Evolutionary conservation across 2,329 filamentous ascomycete genomes (phyloP).

Genomic region (Aaosphaeria pasadenensis): DNA sequence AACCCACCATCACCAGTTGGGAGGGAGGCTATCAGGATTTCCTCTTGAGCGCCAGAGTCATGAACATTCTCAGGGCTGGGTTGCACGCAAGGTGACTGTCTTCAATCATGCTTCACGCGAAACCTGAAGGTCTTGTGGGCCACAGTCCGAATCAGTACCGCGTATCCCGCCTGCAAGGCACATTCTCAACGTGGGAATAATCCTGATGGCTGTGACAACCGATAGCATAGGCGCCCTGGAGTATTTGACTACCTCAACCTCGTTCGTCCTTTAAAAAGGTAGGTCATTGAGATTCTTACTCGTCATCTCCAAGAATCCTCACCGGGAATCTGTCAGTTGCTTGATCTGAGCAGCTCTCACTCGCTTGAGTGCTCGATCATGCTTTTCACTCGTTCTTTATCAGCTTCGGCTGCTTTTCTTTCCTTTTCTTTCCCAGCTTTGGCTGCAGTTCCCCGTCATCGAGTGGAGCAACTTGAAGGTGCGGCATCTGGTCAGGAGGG

Average conservation of each 20-base stretch:
- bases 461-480: constrained; percentile 2
- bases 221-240: no score
- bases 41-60: constrained; percentile 4
- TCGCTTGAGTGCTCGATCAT: constrained; percentile 35
- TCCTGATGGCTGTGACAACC: constrained; percentile 23
- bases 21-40: constrained; percentile 16
- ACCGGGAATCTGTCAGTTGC: neutral
- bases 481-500: constrained; percentile 3
- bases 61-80: constrained; percentile 21
- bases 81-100: constrained; percentile 25
- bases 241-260: no score
- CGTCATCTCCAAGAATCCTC: constrained; percentile 4
- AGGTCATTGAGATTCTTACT: neutral
- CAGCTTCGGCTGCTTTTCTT: constrained; percentile 29
- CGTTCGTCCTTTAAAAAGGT: no score
- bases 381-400: constrained; percentile 28
- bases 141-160: constrained; percentile 23
- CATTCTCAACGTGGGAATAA: constrained; percentile 26
- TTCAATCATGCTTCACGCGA: constrained; percentile 24
- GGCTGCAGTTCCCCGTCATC: constrained; percentile 16
- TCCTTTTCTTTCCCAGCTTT: constrained; percentile 20
- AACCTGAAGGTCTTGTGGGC: constrained; percentile 17
- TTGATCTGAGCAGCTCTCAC: constrained; percentile 27
- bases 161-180: constrained; percentile 33
- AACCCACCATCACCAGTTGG: constrained; percentile 8